Evolutionary conservation across 2,329 filamentous ascomycete genomes (phyloP).

Genomic region (Alternaria tenuissima): DNA sequence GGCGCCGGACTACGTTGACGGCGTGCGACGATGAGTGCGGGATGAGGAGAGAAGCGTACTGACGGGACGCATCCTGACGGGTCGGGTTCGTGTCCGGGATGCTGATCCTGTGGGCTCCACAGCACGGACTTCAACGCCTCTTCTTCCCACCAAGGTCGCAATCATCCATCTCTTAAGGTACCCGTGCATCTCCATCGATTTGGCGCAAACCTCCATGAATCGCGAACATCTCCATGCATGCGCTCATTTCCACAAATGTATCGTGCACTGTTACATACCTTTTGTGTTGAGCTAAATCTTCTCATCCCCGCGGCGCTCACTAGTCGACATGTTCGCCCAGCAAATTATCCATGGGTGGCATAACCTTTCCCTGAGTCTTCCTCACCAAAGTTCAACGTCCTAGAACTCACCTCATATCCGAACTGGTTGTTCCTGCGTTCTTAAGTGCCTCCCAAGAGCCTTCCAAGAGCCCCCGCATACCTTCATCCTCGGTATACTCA

Average conservation of each 20-base stretch:
- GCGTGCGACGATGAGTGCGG: background rate
- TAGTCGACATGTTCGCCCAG: background rate
- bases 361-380: background rate
- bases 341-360: background rate
- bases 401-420: background rate
- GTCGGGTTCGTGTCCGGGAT: background rate
- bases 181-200: background rate
- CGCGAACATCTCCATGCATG: background rate
- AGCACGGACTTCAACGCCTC: constrained; percentile 1
- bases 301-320: background rate
- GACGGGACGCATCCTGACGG: background rate
- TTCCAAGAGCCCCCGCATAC: background rate
- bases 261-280: background rate
- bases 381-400: background rate
- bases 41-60: background rate
- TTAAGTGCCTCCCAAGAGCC: background rate
- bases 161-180: background rate
- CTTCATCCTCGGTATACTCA: background rate
- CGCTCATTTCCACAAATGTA: background rate
- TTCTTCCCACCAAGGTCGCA: background rate
- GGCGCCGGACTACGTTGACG: background rate
- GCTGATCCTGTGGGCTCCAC: background rate
- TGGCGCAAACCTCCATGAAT: background rate
- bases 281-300: background rate
- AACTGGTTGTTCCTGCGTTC: background rate